Evolutionary conservation across 306 rosid genomes (phyloP).

Genomic region (Delonix regia): DNA sequence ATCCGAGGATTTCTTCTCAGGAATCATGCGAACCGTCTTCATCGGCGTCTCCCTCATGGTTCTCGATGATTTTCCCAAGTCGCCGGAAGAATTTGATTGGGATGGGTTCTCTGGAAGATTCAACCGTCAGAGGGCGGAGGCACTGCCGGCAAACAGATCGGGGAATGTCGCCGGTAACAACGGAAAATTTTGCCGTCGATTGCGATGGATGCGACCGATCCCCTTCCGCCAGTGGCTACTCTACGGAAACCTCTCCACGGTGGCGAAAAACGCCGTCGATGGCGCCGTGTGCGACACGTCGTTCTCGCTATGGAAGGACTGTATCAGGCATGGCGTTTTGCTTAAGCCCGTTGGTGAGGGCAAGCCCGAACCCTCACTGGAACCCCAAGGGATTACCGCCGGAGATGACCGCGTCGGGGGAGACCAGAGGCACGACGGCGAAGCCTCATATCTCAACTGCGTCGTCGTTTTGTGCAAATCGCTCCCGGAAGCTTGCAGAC

Average conservation of each 20-base stretch:
- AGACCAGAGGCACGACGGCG: slow-evolving; percentile 44
- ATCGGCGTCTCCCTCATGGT: slow-evolving; percentile 66
- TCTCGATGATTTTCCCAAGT: slow-evolving; percentile 55
- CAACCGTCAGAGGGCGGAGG: slow-evolving; percentile 24
- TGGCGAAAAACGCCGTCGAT: slow-evolving; percentile 64
- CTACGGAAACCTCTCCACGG: slow-evolving; percentile 62
- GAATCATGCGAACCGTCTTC: slow-evolving; percentile 46
- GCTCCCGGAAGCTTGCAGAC: slow-evolving; percentile 86
- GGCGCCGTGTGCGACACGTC: slow-evolving; percentile 49
- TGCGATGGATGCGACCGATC: slow-evolving; percentile 57
- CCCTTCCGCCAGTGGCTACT: slow-evolving; percentile 57
- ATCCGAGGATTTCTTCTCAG: slow-evolving; percentile 39
- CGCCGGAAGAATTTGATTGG: slow-evolving; percentile 46
- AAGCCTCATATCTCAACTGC: slow-evolving; percentile 67
- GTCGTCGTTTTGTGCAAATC: slow-evolving; percentile 75
- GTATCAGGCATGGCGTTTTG: slow-evolving; percentile 76
- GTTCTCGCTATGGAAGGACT: slow-evolving; percentile 51
- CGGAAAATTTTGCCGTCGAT: slow-evolving; percentile 37
- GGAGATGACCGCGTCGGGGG: slow-evolving; percentile 52
- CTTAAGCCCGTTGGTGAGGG: slow-evolving; percentile 83
- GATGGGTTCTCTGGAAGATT: slow-evolving; percentile 17
- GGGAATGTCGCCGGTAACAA: slow-evolving; percentile 83
- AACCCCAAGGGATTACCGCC: slow-evolving; percentile 61
- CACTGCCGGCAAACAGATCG: slow-evolving; percentile 54
- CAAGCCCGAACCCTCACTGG: slow-evolving; percentile 80